Base-by-base conservation (phyloP, 768 basidiomycete genomes). In the Lactarius quietus region DNA sequence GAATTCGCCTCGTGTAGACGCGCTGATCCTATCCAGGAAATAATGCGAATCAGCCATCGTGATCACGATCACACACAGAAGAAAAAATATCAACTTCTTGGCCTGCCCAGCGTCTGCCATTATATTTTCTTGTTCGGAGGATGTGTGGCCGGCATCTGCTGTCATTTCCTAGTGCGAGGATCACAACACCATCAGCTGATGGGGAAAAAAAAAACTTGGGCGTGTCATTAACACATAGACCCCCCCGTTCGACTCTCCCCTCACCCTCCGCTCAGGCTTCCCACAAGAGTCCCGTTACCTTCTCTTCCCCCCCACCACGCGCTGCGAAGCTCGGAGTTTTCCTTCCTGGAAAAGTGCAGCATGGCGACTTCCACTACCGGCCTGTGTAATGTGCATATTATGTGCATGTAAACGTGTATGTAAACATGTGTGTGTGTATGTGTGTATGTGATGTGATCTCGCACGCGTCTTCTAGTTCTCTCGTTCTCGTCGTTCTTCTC, bases 11-110 rank as follows among this genome's bases (percentile, higher is more conserved):
- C 53, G 53, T 17, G 64, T 33, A 52, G 52, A 43, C 56, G 54
- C 54, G 60, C 48, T 35, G 65, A 66, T 66, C 65, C 60, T 60
- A 57, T 51, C 36, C 38, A 28, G 60, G 65, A 41, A 28, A 66
- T 56, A 61, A 53, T 62, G 65, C 60, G 65, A 66, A 66, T 66
- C 64, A 3, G n/a, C 45, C 41, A 65, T 64, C 52, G 17, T 41
- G 63, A 59, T 53, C 63, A 61, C 41, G 45, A 65, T 55, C 35
- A 28, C 45, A 48, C 23, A 48, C 4, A 48, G 45, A 48, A 48
- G 45, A 17, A 52, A 52, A 43, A n/a, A 14, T 35, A 57, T 64
- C 36, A 52, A 61, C 53, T 51, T 28, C 38, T 28, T 26, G 23
- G 29, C 28, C 35, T 51, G 17, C 28, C 31, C 6, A 23, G 29